phyloP scores from a whole-genome alignment of 2,329 filamentous ascomycete genomes.

The Fusarium sororula region DNA sequence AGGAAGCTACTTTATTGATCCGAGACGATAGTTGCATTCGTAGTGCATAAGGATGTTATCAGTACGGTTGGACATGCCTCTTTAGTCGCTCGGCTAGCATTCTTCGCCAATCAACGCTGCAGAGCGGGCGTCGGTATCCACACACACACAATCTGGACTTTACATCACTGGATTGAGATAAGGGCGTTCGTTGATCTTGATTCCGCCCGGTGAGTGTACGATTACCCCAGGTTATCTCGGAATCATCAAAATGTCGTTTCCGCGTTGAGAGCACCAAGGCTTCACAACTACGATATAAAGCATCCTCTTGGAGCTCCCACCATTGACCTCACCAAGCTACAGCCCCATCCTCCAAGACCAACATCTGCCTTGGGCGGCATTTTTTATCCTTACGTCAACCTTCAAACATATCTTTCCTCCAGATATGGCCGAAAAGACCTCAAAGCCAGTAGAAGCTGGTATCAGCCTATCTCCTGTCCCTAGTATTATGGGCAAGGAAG shows the following conservation, averaged over 20 bases:
- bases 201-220: background rate
- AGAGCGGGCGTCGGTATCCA: background rate
- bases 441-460: background rate
- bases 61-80: background rate
- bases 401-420: background rate
- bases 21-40: background rate
- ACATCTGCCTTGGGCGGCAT: background rate
- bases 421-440: background rate
- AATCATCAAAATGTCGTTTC: background rate
- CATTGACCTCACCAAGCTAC: background rate
- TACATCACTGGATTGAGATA: background rate
- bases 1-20: background rate
- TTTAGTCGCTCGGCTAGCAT: background rate
- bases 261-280: background rate
- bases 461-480: background rate
- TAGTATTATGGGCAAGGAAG: background rate
- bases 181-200: background rate
- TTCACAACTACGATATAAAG: background rate
- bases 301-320: background rate
- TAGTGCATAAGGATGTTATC: background rate
- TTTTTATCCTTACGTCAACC: background rate
- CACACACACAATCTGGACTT: background rate
- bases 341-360: background rate
- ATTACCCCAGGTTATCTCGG: background rate
- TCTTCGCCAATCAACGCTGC: background rate